Base-by-base conservation (phyloP, 108 stramenopile species). In the Thalassiosira profunda region DNA sequence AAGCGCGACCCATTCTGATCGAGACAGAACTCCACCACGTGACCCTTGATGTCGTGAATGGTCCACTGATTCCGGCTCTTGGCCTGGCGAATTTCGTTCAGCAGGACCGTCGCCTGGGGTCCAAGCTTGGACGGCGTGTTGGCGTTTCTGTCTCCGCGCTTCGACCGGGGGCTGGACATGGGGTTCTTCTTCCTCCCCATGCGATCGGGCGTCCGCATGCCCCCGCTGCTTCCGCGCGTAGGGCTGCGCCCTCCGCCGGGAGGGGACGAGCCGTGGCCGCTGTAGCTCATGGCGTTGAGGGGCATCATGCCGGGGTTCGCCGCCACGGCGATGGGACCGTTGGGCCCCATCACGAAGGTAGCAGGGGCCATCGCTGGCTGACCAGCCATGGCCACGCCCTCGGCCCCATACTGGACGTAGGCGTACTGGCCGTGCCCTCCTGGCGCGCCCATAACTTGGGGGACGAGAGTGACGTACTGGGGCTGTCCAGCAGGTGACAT, bases 1-100 rank as follows among this genome's bases (percentile, higher is more conserved):
- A 98, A 99, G 11, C 98, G 88, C 10, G 97, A 97, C 11, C 98
- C 98, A 76, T 99, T 98, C 72, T 99, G 98, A 76, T 99, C 98
- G 21, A 96, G 94, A 66, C 97, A 98, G 72, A 96, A 95, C 61
- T 92, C 91, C 17, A 94, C 85, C 9, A 97, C 83, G 57, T 91
- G 89, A 0, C 89, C 89, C 41, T 74, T 60, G 52, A 93, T 87
- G 35, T 87, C 84, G 36, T 62, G 65, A 28, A 88, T 69, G 2
- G 87, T 90, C 92, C 92, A 93, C 36, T 63, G 61, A 43, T 89
- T 86, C 33, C 91, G 79, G 63, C 81, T 87, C 78, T 92, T 92
- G 23, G 82, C 87, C 5, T 83, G 55, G 34, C 87, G 84, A 67
- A 85, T 89, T 23, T 88, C 88, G 57, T 89, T 87, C 58, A 92